These are phyloP conservation scores for Salvia miltiorrhiza DNA, from an alignment of 257 asterid species.

Conservation along the genomic window DNA sequence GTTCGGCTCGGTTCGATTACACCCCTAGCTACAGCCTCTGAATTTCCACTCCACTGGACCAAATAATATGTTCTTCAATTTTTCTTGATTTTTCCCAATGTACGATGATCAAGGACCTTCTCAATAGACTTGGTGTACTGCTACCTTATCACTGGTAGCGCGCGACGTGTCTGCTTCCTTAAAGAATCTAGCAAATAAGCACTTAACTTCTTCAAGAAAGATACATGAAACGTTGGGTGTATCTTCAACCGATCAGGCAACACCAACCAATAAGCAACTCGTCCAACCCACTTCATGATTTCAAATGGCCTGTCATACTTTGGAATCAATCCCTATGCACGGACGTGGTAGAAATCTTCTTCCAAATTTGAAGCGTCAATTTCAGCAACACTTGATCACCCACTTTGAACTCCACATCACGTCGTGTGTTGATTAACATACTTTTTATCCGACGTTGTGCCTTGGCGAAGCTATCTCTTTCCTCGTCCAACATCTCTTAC, in stretches of 20 bases:
- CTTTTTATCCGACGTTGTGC: neutral
- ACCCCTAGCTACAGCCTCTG: too few species aligned
- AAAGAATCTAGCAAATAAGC: neutral
- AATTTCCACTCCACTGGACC: too few species aligned
- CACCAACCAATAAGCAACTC: neutral
- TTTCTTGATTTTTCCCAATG: too few species aligned
- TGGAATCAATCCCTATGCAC: neutral
- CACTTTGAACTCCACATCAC: neutral
- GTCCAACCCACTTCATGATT: neutral
- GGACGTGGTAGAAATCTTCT: neutral
- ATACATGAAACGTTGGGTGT: neutral
- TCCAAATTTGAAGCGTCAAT: neutral
- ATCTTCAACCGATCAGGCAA: neutral
- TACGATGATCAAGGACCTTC: neutral
- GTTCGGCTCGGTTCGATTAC: too few species aligned
- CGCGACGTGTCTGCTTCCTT: neutral
- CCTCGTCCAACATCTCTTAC: neutral
- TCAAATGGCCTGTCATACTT: neutral
- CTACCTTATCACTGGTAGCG: neutral
- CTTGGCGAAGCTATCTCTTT: too few species aligned
- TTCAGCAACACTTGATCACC: neutral
- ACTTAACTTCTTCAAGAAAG: neutral
- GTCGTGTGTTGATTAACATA: neutral
- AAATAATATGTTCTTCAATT: too few species aligned
- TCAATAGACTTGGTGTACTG: neutral